A percentile compares a stretch with the other conserved stretches of the same genome.
Conservation (phyloP, 2,329 filamentous ascomycete species). For the Colletotrichum ledebouriae region DNA sequence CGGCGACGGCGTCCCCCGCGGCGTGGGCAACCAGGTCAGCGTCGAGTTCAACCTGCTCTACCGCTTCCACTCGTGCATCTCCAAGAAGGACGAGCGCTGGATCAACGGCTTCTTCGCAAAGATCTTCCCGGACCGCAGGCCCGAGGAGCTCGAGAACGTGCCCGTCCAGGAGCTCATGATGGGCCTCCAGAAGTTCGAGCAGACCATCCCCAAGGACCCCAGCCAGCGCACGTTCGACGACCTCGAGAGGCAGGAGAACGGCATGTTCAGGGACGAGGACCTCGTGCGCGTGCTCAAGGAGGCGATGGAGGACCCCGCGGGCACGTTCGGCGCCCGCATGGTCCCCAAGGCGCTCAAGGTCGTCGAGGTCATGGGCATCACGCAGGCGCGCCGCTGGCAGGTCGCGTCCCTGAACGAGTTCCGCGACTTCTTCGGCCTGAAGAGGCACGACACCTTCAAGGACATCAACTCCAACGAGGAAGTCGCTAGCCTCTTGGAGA, state of each 20-base stretch:
- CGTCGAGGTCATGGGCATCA: conserved; percentile 74
- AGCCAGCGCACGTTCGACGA: conserved; percentile 62
- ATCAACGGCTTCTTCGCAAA: conserved; percentile 67
- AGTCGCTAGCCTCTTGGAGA: conserved; percentile 67
- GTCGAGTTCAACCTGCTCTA: conserved; percentile 79
- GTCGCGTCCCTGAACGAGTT: conserved; percentile 75
- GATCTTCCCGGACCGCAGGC: conserved; percentile 53
- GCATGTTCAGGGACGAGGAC: conserved; percentile 69
- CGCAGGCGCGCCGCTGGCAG: conserved; percentile 73
- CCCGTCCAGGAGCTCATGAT: conserved; percentile 54
- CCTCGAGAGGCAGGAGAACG: conserved; percentile 62
- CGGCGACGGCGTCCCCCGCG: conserved; percentile 63
- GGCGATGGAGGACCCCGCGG: conserved; percentile 72
- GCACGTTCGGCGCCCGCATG: conserved; percentile 70
- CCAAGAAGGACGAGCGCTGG: conserved; percentile 72
- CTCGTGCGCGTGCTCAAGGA: conserved; percentile 68
- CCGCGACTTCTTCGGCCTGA: conserved; percentile 72
- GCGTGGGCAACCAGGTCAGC: conserved; percentile 75
- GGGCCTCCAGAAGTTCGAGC: conserved; percentile 51
- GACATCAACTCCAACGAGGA: conserved; percentile 70
- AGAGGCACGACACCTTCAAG: conserved; percentile 67
- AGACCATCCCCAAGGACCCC: conserved; percentile 57
- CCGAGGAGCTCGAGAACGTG: conserved; percentile 51
- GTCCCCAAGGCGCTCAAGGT: conserved; percentile 70
- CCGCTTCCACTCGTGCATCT: conserved; percentile 74